Evolutionary conservation across 78 protist species (phyloP).

Genomic region (Neovahlkampfia damariscottae): DNA sequence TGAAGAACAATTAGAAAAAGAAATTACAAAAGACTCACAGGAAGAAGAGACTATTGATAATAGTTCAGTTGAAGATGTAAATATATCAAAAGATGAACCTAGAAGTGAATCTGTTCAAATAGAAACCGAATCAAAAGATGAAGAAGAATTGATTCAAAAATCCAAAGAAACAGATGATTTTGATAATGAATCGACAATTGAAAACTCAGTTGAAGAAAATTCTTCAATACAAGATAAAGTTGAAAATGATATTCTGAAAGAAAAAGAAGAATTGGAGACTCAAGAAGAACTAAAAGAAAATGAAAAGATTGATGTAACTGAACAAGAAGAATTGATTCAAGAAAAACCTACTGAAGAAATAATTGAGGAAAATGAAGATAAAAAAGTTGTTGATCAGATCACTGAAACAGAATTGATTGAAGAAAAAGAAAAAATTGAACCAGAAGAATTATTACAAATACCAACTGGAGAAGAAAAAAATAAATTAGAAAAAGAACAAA

Average conservation of each 20-base stretch:
- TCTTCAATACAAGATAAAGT: neutral
- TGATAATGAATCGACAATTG: neutral
- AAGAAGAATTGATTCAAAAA: too few species aligned
- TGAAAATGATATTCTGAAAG: too few species aligned
- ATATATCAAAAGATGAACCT: too few species aligned
- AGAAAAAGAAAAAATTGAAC: neutral
- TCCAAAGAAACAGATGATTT: neutral
- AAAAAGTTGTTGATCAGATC: neutral
- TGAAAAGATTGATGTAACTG: neutral
- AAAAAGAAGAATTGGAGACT: too few species aligned
- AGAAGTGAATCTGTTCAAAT: too few species aligned
- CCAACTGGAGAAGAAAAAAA: neutral
- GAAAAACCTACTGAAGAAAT: neutral
- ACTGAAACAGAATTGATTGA: neutral
- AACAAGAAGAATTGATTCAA: neutral
- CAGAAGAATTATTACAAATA: neutral
- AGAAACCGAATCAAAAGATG: too few species aligned
- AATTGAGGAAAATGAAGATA: neutral
- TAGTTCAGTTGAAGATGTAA: too few species aligned
- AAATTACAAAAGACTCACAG: too few species aligned
- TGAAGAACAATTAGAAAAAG: too few species aligned
- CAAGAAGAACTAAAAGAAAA: neutral
- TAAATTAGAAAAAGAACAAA: neutral
- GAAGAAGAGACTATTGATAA: too few species aligned
- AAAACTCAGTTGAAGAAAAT: neutral